Conservation (phyloP, 78 protist species). For the Chrysochromulina tobinii region DNA sequence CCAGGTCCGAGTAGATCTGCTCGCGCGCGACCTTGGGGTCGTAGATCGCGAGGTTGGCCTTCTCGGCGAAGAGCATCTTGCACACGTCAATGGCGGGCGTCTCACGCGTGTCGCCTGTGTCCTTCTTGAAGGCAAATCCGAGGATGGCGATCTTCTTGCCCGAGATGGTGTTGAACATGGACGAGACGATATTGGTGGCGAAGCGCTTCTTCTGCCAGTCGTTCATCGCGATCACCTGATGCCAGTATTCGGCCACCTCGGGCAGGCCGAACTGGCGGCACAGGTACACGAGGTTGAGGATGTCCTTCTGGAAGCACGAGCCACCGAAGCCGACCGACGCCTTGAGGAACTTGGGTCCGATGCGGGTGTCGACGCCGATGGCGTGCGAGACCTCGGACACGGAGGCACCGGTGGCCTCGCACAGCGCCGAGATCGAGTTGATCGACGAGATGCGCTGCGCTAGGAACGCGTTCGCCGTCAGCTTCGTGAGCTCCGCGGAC, state of each 20-base stretch:
- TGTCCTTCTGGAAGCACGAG: slow-evolving; percentile 94
- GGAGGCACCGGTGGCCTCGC: slow-evolving; percentile 93
- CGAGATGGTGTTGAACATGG: slow-evolving; percentile 76
- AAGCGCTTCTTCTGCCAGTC: slow-evolving; percentile 88
- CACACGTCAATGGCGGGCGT: slow-evolving; percentile 79
- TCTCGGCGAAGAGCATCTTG: slow-evolving; percentile 71
- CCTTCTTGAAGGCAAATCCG: slow-evolving; percentile 83
- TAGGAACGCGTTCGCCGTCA: slow-evolving; percentile 92
- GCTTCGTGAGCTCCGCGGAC: slow-evolving; percentile 88
- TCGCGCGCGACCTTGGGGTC: slow-evolving; percentile 85
- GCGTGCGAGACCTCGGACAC: slow-evolving; percentile 76
- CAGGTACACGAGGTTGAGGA: slow-evolving; percentile 89
- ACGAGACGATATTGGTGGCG: slow-evolving; percentile 35
- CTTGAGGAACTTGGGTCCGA: slow-evolving; percentile 82
- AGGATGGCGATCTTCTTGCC: slow-evolving; percentile 75
- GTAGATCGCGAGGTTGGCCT: slow-evolving; percentile 81
- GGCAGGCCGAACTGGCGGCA: background rate
- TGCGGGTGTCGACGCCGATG: slow-evolving; percentile 69
- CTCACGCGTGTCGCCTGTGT: slow-evolving; percentile 84
- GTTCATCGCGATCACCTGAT: slow-evolving; percentile 73
- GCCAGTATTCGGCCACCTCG: slow-evolving; percentile 93
- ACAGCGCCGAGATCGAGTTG: slow-evolving; percentile 81
- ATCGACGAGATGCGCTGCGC: slow-evolving; percentile 95
- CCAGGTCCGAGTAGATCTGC: background rate
- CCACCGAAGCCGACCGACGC: slow-evolving; percentile 77